These are phyloP conservation scores for Cercospora sojina DNA, from an alignment of 2,329 filamentous ascomycete species.

Conservation along the genomic window DNA sequence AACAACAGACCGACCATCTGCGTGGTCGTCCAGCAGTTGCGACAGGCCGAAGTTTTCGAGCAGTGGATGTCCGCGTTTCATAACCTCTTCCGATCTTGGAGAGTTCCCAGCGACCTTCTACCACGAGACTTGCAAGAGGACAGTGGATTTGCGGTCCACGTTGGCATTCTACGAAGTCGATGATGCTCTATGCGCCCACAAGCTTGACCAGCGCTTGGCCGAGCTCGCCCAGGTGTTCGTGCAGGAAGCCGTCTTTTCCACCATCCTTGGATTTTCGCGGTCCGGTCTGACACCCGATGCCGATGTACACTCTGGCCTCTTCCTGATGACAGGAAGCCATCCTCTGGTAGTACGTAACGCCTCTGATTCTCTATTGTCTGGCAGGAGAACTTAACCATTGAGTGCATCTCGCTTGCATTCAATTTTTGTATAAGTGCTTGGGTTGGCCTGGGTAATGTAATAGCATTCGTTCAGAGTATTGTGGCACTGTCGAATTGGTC, in stretches of 20 bases:
- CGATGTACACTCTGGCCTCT: background rate
- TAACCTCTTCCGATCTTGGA: slow-evolving; percentile 69
- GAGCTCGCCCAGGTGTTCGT: background rate
- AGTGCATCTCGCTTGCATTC: slow-evolving; percentile 9
- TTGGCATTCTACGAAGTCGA: slow-evolving; percentile 58
- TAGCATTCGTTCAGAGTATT: slow-evolving; percentile 14
- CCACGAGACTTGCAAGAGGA: slow-evolving; percentile 59
- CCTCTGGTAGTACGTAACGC: background rate
- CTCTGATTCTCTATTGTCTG: background rate
- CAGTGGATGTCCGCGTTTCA: slow-evolving; percentile 72
- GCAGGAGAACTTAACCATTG: background rate
- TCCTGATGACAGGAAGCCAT: background rate
- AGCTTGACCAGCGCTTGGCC: background rate
- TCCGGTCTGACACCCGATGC: background rate
- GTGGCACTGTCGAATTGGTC: background rate
- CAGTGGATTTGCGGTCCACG: slow-evolving; percentile 78
- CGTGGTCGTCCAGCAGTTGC: slow-evolving; percentile 83
- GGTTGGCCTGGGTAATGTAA: slow-evolving; percentile 10
- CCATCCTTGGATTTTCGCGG: background rate
- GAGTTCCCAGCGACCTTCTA: slow-evolving; percentile 65
- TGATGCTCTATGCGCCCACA: background rate
- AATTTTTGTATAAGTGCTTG: slow-evolving; percentile 9
- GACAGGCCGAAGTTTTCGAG: slow-evolving; percentile 81
- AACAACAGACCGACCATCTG: slow-evolving; percentile 62
- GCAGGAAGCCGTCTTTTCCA: background rate